A percentile compares a stretch with the other conserved stretches of the same genome.
Conservation (phyloP, 164 flowering plant genomes). For the Tetracentron sinense region DNA sequence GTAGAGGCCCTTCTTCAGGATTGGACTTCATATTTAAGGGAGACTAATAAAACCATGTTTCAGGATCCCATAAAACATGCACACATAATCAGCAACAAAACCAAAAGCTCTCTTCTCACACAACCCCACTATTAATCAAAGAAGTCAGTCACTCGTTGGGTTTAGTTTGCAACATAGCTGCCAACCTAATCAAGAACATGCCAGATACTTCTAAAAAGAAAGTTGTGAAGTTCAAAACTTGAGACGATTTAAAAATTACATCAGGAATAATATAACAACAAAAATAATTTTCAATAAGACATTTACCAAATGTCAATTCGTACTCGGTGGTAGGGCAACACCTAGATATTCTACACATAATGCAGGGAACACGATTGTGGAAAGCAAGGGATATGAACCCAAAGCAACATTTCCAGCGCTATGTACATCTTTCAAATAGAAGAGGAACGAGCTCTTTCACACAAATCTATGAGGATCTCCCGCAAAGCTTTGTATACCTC, state of each 20-base stretch:
- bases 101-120: conserved; percentile 36
- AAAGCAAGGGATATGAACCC: conserved; percentile 55
- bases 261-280: not conserved
- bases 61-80: conserved; percentile 17
- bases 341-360: conserved; percentile 35
- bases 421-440: conserved; percentile 43
- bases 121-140: conserved; percentile 41
- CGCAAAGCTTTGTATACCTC: too few species aligned
- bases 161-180: conserved; percentile 47
- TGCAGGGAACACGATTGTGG: conserved; percentile 39
- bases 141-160: conserved; percentile 28
- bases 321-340: conserved; percentile 36
- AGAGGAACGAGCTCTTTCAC: conserved; percentile 50
- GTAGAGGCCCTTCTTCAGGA: conserved; percentile 5
- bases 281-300: not conserved
- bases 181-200: conserved; percentile 31
- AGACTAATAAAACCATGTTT: conserved; percentile 1
- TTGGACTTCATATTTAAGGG: not conserved
- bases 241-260: not conserved
- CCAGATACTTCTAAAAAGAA: not conserved
- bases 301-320: conserved; percentile 58
- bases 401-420: conserved; percentile 38
- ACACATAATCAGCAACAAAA: conserved; percentile 21
- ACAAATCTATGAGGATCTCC: conserved; percentile 37
- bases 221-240: not conserved